Conservation (phyloP, 441 rosid genomes). For the Pelargonium myrrhifolium region DNA sequence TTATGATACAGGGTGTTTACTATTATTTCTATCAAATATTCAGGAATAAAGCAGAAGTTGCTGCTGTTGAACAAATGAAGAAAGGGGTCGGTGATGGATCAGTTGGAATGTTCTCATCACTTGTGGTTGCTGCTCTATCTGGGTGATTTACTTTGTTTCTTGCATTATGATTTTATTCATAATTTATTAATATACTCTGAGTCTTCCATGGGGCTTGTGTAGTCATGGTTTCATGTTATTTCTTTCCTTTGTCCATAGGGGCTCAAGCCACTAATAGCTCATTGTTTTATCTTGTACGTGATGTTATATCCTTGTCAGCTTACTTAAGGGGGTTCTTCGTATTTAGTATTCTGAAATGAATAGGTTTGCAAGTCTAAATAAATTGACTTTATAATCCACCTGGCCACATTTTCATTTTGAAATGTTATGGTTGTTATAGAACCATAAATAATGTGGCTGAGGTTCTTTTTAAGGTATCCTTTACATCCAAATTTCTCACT, state of each 20-base stretch:
- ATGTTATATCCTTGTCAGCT: too few species aligned
- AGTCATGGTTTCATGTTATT: background rate
- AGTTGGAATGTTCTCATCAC: conserved; percentile 89
- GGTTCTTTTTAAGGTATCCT: too few species aligned
- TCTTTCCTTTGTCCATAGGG: background rate
- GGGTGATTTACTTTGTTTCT: conserved; percentile 43
- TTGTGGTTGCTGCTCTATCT: conserved; percentile 79
- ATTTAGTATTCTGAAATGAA: too few species aligned
- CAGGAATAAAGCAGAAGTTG: conserved; percentile 73
- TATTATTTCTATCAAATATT: conserved; percentile 98
- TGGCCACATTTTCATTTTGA: too few species aligned
- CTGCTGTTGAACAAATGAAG: conserved; percentile 46
- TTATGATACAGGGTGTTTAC: conserved; percentile 87
- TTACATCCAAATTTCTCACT: too few species aligned
- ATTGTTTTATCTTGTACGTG: too few species aligned
- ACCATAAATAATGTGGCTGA: too few species aligned
- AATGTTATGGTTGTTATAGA: too few species aligned
- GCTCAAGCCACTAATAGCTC: background rate
- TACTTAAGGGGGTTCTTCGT: too few species aligned
- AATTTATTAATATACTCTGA: background rate
- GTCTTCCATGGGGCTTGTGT: background rate
- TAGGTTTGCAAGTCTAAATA: too few species aligned
- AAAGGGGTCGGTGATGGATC: conserved; percentile 88
- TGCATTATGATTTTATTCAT: background rate
- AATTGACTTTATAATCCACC: too few species aligned